Percentiles rank a stretch among this genome's conserved stretches.
phyloP scores from a whole-genome alignment of 306 rosid species.

The Chamaecrista fasciculata region DNA sequence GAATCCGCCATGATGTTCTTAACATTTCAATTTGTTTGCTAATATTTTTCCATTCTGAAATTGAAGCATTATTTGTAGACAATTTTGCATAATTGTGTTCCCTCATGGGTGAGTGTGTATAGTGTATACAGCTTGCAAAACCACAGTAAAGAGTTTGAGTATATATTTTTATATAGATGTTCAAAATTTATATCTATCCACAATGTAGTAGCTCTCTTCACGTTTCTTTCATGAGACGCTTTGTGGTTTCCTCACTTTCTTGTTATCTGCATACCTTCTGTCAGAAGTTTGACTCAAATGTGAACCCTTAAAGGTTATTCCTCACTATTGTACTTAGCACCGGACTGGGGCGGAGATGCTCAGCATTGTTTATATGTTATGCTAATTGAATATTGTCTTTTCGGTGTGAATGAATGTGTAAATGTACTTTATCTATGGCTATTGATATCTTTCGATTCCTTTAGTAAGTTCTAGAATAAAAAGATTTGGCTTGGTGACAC shows the following conservation, averaged over 20 bases:
- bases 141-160: too few relatives aligned
- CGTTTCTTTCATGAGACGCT: too few relatives aligned
- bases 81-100: neutral
- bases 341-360: neutral
- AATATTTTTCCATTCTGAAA: neutral
- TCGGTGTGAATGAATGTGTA: neutral
- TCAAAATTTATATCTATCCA: too few relatives aligned
- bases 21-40: neutral
- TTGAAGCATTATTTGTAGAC: too few relatives aligned
- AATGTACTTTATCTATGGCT: neutral
- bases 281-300: neutral
- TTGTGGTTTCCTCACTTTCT: conserved; percentile 5
- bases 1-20: neutral
- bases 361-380: neutral
- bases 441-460: neutral
- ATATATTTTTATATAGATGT: too few relatives aligned
- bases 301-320: neutral
- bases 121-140: too few relatives aligned
- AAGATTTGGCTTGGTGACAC: conserved; percentile 17
- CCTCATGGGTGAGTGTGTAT: neutral
- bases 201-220: too few relatives aligned
- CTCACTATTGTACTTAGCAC: neutral
- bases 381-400: neutral
- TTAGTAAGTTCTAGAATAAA: neutral
- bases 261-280: neutral